These are phyloP conservation scores for Neurospora discreta DNA, from an alignment of 495 filamentous ascomycete species.

Conservation along the genomic window DNA sequence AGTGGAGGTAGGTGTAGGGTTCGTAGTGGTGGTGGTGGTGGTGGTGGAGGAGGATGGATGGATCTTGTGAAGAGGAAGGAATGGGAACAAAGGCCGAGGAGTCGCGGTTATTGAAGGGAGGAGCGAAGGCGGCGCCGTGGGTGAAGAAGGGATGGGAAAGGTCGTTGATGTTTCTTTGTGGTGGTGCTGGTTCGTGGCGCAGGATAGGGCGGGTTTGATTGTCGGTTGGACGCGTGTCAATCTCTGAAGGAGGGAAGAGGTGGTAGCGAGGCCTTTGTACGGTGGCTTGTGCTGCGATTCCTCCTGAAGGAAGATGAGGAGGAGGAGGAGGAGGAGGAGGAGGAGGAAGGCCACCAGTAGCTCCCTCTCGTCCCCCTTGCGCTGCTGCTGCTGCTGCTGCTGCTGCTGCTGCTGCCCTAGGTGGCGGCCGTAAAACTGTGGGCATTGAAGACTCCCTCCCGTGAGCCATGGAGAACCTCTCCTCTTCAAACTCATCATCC, in stretches of 20 bases:
- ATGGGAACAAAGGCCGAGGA: not conserved
- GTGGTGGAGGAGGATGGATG: not conserved
- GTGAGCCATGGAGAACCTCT: not conserved
- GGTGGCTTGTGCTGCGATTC: not conserved
- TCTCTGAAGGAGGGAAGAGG: not conserved
- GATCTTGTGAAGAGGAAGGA: not conserved
- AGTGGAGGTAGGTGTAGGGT: slow-evolving; percentile 12
- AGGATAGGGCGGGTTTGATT: not conserved
- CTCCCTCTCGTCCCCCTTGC: not conserved
- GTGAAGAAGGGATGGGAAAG: not conserved
- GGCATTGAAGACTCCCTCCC: not conserved
- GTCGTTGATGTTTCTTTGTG: not conserved
- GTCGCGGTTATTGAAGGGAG: not conserved
- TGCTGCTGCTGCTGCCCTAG: not conserved
- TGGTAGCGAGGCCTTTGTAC: not conserved
- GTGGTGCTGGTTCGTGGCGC: not conserved
- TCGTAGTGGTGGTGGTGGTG: not conserved
- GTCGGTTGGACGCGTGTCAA: not conserved
- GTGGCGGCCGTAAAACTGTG: not conserved
- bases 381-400: not conserved
- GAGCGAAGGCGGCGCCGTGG: not conserved
- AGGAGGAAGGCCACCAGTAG: not conserved
- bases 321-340: too few species aligned
- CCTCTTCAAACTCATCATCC: not conserved
- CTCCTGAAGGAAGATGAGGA: not conserved